Percentiles rank a stretch among this genome's conserved stretches.
Evolutionary conservation across 2,329 filamentous ascomycete genomes (phyloP).

Genomic region (Furcasterigmium sp.): DNA sequence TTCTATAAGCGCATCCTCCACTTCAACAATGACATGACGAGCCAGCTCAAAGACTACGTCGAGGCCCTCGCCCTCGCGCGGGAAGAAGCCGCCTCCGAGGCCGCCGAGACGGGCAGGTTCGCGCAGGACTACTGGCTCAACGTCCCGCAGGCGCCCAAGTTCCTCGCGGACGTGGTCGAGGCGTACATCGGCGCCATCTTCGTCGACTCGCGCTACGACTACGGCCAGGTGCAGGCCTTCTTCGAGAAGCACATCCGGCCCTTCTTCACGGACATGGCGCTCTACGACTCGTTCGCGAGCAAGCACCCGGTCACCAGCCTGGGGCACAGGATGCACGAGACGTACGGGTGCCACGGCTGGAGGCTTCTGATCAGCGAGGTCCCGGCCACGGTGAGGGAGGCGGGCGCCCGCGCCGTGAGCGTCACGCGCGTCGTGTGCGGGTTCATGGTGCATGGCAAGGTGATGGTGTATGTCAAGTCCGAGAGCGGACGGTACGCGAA

Average conservation of each 20-base stretch:
- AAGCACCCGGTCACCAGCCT: conserved; percentile 79
- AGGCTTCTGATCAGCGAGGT: conserved; percentile 49
- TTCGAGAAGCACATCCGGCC: conserved; percentile 69
- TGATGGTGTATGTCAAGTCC: conserved; percentile 57
- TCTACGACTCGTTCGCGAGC: conserved; percentile 84
- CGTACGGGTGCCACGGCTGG: conserved; percentile 60
- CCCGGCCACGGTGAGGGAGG: conserved; percentile 32
- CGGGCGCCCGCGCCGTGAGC: conserved; percentile 29
- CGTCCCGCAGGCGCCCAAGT: conserved; percentile 62
- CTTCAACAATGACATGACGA: conserved; percentile 38
- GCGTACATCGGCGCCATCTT: conserved; percentile 87
- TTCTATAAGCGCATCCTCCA: conserved; percentile 69
- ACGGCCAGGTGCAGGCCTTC: conserved; percentile 66
- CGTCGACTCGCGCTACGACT: conserved; percentile 81
- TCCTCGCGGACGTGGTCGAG: conserved; percentile 81
- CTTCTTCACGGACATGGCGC: conserved; percentile 79
- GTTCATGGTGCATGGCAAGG: conserved; percentile 68
- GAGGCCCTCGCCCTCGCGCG: conserved; percentile 49
- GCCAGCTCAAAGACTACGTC: conserved; percentile 49
- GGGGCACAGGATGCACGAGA: conserved; percentile 54
- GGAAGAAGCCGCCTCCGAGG: conserved; percentile 24
- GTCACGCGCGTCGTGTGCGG: conserved; percentile 60
- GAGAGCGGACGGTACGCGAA: conserved; percentile 71
- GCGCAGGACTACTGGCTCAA: conserved; percentile 65
- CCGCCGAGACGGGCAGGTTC: conserved; percentile 30